A percentile compares a stretch with the other conserved stretches of the same genome.
phyloP scores from a whole-genome alignment of 768 basidiomycete species.

The Mycena maculata region DNA sequence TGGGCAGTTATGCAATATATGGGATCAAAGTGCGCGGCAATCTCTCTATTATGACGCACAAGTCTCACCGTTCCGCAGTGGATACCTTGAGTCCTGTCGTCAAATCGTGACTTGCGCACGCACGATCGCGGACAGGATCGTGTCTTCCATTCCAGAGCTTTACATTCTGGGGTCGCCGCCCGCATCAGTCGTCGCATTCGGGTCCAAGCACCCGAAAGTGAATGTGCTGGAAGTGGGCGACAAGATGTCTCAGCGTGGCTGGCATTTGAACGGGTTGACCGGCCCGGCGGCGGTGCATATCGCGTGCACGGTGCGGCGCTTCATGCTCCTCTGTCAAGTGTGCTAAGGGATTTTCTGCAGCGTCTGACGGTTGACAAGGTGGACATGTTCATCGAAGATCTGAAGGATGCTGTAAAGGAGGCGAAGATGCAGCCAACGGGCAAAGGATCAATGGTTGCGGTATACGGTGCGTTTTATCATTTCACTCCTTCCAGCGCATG shows the following conservation, averaged over 20 bases:
- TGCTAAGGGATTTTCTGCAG: conserved; percentile 51
- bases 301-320: conserved; percentile 83
- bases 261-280: conserved; percentile 90
- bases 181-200: conserved; percentile 93
- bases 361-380: conserved; percentile 81
- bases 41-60: background rate
- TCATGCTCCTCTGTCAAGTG: background rate
- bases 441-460: conserved; percentile 88
- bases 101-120: conserved; percentile 83
- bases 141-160: conserved; percentile 79
- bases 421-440: conserved; percentile 74
- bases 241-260: conserved; percentile 84
- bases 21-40: conserved; percentile 75
- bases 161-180: conserved; percentile 91
- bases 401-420: conserved; percentile 80
- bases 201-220: conserved; percentile 66
- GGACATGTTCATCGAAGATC: conserved; percentile 85
- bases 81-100: conserved; percentile 88
- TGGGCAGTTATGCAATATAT: conserved; percentile 98
- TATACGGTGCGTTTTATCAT: conserved; percentile 75
- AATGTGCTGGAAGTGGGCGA: conserved; percentile 93
- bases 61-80: conserved; percentile 56
- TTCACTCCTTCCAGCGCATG: conserved; percentile 5
- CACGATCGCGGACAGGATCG: conserved; percentile 74
- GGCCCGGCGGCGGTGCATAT: conserved; percentile 90